Evolutionary conservation across 495 filamentous ascomycete genomes (phyloP).

Genomic region (Aspergillus bertholletiae): DNA sequence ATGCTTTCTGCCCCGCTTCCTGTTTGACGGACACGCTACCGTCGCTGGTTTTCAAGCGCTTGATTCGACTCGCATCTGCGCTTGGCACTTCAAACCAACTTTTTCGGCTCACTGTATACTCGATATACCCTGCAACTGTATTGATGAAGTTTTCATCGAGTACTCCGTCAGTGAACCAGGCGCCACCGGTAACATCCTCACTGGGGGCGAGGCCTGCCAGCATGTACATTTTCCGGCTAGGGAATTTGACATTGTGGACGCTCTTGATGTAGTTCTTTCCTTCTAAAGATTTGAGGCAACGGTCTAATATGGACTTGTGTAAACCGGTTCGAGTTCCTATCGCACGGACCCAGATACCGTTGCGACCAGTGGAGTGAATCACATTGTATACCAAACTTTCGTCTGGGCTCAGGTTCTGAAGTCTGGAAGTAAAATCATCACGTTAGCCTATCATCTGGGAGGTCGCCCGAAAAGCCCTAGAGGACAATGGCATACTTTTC

Average conservation of each 20-base stretch:
- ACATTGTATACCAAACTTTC: constrained; percentile 78
- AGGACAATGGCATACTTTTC: constrained; percentile 52
- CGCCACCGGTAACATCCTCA: constrained; percentile 85
- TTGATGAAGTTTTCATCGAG: constrained; percentile 85
- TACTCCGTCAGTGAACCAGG: constrained; percentile 87
- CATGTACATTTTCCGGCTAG: constrained; percentile 65
- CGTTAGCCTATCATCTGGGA: constrained; percentile 5
- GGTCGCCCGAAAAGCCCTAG: not conserved
- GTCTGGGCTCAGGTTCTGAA: constrained; percentile 61
- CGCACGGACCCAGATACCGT: constrained; percentile 84
- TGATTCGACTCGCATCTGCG: constrained; percentile 26
- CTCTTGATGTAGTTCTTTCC: constrained; percentile 83
- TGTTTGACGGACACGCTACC: constrained; percentile 31
- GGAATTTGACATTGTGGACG: constrained; percentile 57
- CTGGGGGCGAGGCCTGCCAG: constrained; percentile 65
- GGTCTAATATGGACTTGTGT: constrained; percentile 72
- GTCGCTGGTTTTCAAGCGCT: constrained; percentile 42
- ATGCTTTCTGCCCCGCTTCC: constrained; percentile 30
- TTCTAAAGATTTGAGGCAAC: constrained; percentile 74
- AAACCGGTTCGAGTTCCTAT: constrained; percentile 72
- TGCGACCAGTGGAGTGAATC: constrained; percentile 74
- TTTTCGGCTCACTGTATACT: constrained; percentile 63
- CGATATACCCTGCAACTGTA: constrained; percentile 61
- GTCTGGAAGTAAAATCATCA: constrained; percentile 40
- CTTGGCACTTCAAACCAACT: constrained; percentile 59